phyloP scores from a whole-genome alignment of 2,329 filamentous ascomycete species.

The Whalleya microplaca region DNA sequence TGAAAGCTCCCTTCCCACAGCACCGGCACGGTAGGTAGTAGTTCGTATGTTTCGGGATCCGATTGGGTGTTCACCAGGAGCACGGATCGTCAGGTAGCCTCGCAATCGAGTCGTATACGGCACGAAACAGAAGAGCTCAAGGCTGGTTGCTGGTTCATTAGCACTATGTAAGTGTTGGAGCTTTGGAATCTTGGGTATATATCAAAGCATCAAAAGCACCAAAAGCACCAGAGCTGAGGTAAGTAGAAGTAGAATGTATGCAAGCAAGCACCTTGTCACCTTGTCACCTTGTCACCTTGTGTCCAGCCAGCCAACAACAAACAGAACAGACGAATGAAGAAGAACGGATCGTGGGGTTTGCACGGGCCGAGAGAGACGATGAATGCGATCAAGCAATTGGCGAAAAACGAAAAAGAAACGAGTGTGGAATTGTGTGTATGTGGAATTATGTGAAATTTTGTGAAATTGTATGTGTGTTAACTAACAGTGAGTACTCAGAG shows the following conservation, averaged over 20 bases:
- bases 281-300: too few species aligned
- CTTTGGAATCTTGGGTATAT: too few species aligned
- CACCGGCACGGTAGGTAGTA: neutral
- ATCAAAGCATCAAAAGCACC: too few species aligned
- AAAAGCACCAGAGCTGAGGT: too few species aligned
- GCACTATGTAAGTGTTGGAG: too few species aligned
- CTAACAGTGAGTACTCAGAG: too few species aligned
- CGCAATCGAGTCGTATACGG: neutral
- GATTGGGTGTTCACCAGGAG: neutral
- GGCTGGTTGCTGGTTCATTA: too few species aligned
- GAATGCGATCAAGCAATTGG: neutral
- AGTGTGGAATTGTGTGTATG: neutral
- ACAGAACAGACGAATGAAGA: neutral
- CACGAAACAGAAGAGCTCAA: too few species aligned
- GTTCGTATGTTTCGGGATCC: neutral
- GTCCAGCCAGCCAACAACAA: neutral
- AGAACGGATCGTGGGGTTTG: neutral
- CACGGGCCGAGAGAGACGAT: neutral
- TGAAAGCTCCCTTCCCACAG: constrained; percentile 2
- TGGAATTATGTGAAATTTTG: too few species aligned
- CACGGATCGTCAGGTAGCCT: neutral
- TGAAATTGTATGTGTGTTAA: too few species aligned
- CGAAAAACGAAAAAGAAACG: neutral
- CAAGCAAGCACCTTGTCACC: neutral
- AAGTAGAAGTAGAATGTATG: neutral